Conservation (phyloP, 2,329 filamentous ascomycete genomes). For the Claviceps lovelessii region DNA sequence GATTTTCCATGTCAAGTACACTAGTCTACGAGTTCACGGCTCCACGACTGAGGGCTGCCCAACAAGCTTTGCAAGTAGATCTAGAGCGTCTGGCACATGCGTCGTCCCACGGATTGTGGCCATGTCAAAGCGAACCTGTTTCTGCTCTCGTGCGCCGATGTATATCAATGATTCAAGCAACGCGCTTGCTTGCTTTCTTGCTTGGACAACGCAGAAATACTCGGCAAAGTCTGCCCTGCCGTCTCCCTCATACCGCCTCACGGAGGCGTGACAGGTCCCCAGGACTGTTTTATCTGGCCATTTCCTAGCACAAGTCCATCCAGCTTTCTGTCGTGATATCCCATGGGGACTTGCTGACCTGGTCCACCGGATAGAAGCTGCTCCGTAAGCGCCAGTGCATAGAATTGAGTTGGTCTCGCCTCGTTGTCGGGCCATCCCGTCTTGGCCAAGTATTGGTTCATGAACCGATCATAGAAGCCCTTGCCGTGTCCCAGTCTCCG, state of each 20-base stretch:
- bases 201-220: neutral
- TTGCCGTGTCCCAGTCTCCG: slow-evolving; percentile 82
- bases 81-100: neutral
- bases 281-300: slow-evolving; percentile 37
- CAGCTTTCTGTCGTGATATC: slow-evolving; percentile 62
- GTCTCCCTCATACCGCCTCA: neutral
- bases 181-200: neutral
- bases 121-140: neutral
- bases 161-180: neutral
- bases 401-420: slow-evolving; percentile 32
- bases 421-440: slow-evolving; percentile 19
- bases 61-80: too few relatives aligned
- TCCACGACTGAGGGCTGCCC: too few relatives aligned
- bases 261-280: neutral
- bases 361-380: slow-evolving; percentile 54
- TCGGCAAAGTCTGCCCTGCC: neutral
- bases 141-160: neutral
- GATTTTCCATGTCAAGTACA: neutral
- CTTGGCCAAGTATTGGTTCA: slow-evolving; percentile 54
- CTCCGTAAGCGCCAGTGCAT: slow-evolving; percentile 73
- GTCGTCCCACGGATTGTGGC: neutral
- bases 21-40: too few relatives aligned
- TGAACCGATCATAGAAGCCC: slow-evolving; percentile 92
- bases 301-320: slow-evolving; percentile 64
- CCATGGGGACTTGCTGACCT: slow-evolving; percentile 55